Percentiles rank a stretch among this genome's conserved stretches.
Conservation (phyloP, 2,329 filamentous ascomycete genomes). For the Verticillium dahliae region DNA sequence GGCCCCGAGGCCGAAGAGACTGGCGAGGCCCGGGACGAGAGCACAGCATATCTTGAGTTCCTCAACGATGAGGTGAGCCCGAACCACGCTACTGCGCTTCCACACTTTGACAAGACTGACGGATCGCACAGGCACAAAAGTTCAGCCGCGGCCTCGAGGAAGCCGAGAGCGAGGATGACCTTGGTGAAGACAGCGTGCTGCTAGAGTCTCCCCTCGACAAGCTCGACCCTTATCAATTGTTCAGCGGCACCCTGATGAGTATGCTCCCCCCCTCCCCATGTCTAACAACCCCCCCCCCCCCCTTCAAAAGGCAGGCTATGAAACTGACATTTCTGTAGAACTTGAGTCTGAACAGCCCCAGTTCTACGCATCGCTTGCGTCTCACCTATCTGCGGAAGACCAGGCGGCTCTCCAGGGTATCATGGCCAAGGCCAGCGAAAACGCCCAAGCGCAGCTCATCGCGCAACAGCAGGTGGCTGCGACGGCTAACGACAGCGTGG, state of each 20-base stretch:
- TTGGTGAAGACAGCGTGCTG: constrained; percentile 86
- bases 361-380: constrained; percentile 75
- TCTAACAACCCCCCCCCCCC: background rate
- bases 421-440: constrained; percentile 54
- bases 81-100: background rate
- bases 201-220: constrained; percentile 93
- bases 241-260: constrained; percentile 79
- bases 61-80: constrained; percentile 73
- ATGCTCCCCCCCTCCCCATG: constrained; percentile 32
- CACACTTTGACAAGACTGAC: constrained; percentile 13
- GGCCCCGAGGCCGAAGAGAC: constrained; percentile 60
- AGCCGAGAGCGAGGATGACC: constrained; percentile 75
- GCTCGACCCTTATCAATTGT: constrained; percentile 87
- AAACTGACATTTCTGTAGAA: constrained; percentile 41
- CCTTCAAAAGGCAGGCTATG: background rate
- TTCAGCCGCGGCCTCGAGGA: constrained; percentile 61
- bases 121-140: constrained; percentile 64
- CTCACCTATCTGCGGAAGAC: constrained; percentile 73
- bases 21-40: constrained; percentile 76
- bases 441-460: constrained; percentile 26
- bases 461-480: constrained; percentile 15
- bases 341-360: constrained; percentile 88
- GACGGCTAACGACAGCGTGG: constrained; percentile 14
- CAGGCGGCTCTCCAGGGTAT: constrained; percentile 74
- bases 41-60: constrained; percentile 91